A percentile compares a stretch with the other conserved stretches of the same genome.
Conservation (phyloP, 768 basidiomycete species). For the Lactarius pseudohatsudake region DNA sequence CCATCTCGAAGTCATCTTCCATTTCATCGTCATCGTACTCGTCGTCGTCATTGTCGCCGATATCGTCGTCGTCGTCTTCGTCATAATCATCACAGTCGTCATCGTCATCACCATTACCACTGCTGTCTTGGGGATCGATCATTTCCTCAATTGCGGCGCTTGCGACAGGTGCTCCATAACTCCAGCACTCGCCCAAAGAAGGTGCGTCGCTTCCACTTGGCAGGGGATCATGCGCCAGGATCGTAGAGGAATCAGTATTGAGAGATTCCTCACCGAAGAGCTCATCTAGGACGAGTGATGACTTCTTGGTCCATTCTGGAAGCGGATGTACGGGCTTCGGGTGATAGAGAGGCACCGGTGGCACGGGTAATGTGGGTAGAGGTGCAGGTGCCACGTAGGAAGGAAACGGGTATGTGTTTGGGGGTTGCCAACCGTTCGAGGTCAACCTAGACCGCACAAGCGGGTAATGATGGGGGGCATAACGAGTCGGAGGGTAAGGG, state of each 20-base stretch:
- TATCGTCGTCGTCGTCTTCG: conserved; percentile 20
- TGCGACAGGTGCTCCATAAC: conserved; percentile 22
- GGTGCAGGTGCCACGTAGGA: conserved; percentile 1
- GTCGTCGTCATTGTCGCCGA: neutral
- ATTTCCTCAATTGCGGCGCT: conserved; percentile 20
- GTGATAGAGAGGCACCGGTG: conserved; percentile 16
- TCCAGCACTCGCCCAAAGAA: conserved; percentile 2
- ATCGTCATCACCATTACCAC: conserved; percentile 20
- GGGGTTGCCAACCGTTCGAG: neutral
- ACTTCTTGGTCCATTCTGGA: conserved; percentile 26
- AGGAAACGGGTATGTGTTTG: neutral
- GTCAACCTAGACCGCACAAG: neutral
- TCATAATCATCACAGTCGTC: conserved; percentile 23
- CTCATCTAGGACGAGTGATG: conserved; percentile 20
- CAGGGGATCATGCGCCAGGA: neutral
- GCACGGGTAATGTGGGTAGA: neutral
- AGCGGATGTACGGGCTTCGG: conserved; percentile 25
- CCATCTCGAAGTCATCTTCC: conserved; percentile 14
- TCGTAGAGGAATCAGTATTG: neutral
- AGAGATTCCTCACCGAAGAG: conserved; percentile 5
- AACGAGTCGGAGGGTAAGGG: neutral
- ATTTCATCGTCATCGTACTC: conserved; percentile 14
- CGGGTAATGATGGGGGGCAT: neutral
- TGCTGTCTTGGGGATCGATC: conserved; percentile 22
- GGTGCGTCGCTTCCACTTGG: neutral